Base-by-base conservation (phyloP, 2,329 filamentous ascomycete genomes). In the Clonostachys chloroleuca region DNA sequence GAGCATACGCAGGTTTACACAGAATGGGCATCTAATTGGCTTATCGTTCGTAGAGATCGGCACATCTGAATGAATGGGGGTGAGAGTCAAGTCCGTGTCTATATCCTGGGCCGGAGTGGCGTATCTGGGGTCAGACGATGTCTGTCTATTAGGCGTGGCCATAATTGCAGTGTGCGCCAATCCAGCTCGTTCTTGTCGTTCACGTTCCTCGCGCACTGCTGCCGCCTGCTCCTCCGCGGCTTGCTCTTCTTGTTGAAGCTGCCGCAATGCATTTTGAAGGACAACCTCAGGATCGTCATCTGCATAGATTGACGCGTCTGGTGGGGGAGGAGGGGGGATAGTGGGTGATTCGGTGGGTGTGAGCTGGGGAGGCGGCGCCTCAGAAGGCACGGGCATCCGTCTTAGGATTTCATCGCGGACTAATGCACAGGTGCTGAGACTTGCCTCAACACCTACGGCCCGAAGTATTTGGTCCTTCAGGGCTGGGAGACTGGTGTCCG, bases 1-100 rank as follows among this genome's bases (percentile, higher is more conserved):
- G 45, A 83, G 67, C 78, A 83, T 80, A 6, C 80, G 70, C 54
- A 80, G 75, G 53, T 83, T 83, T 35, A 83, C 72, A 51, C 80
- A 83, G 53, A 81, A 83, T 1, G 80, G 80, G 52, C 80, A 83
- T 16, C 79, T 69, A 30, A 81, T 59, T 3, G 79, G 77, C 17
- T 70, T 62, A 35, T 82, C 75, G 34, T 68, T 65, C 6, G 63
- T 61, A 5, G 73, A 66, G 30, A 76, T 58, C 8, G 75, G 72
- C 5, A 64, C 69, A 14, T 72, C 72, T 14, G 74, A 72, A 30
- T 77, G 71, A 43, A 81, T 80, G 2, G 78, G 78, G 4, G 78
- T 81, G 39, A 81, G 65, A 5, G 70, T 78, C 34, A 81, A 65
- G 35, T 78, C 73, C 5, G 59, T 55, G 4, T 53, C 51, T 39